These are phyloP conservation scores for Colletotrichum australisinense DNA, from an alignment of 2,329 filamentous ascomycete genomes.

Conservation along the genomic window DNA sequence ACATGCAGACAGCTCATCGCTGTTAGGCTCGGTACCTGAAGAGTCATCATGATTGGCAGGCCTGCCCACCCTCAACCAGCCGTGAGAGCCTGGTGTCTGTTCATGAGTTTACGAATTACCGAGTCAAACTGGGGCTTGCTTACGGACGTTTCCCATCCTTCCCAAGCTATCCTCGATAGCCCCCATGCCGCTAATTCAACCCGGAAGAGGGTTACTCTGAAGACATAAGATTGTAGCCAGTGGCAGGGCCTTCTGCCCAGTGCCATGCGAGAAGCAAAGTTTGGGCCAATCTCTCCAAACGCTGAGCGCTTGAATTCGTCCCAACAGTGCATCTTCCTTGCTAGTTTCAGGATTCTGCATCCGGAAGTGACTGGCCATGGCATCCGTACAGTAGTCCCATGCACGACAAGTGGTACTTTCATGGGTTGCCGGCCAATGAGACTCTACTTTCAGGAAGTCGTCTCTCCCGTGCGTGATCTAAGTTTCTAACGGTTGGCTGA, in stretches of 20 bases:
- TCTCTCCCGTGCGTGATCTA: background rate
- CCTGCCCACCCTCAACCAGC: background rate
- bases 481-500: background rate
- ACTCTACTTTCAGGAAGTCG: background rate
- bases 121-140: background rate
- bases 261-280: slow-evolving; percentile 2
- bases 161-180: background rate
- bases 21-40: background rate
- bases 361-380: slow-evolving; percentile 26
- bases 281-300: background rate
- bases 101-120: background rate
- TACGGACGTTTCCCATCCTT: background rate
- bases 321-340: slow-evolving; percentile 17
- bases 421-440: slow-evolving; percentile 15
- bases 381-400: slow-evolving; percentile 28
- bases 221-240: background rate
- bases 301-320: slow-evolving; percentile 12
- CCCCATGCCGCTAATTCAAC: background rate
- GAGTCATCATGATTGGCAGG: background rate
- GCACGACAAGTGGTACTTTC: background rate
- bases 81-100: background rate
- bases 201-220: slow-evolving; percentile 8
- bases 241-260: background rate
- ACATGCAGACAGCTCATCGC: background rate
- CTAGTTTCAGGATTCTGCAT: slow-evolving; percentile 36